Percentiles rank a stretch among this genome's conserved stretches.
phyloP scores from a whole-genome alignment of 1,284 basidiomycete genomes.

The Moesziomyces antarcticus region DNA sequence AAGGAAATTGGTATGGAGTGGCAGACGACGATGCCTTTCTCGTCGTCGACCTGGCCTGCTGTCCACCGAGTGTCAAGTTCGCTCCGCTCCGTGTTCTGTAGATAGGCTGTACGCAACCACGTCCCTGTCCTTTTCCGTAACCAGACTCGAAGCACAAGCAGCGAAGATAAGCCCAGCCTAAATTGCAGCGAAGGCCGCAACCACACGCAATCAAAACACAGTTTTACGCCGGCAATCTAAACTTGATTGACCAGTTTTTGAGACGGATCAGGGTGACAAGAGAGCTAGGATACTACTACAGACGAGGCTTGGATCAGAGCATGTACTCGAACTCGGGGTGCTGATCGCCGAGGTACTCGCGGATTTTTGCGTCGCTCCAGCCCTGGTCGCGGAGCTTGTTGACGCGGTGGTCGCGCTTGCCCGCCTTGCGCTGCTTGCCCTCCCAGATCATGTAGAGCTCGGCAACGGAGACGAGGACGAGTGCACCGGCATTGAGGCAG shows the following conservation, averaged over 20 bases:
- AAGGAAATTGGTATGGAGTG: too few species aligned
- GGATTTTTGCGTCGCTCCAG: conserved; percentile 51
- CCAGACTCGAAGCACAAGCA: too few species aligned
- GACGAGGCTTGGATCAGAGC: conserved; percentile 15
- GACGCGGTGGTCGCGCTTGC: conserved; percentile 51
- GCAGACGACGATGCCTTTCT: too few species aligned
- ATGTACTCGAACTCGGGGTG: conserved; percentile 57
- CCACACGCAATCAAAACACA: not conserved
- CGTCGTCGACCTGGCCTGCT: too few species aligned
- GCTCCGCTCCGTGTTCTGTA: too few species aligned
- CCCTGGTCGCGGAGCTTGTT: conserved; percentile 35
- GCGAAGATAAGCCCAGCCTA: too few species aligned
- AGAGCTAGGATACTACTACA: not conserved
- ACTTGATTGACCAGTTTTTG: too few species aligned
- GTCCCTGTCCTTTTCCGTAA: too few species aligned
- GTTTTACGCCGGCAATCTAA: not conserved
- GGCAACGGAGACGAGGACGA: conserved; percentile 38
- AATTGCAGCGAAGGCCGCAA: too few species aligned
- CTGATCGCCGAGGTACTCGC: conserved; percentile 57
- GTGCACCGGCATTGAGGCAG: conserved; percentile 33
- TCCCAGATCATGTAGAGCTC: conserved; percentile 57
- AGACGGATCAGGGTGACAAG: not conserved
- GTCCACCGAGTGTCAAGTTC: too few species aligned
- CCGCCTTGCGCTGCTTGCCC: conserved; percentile 36
- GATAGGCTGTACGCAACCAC: too few species aligned